Evolutionary conservation across 129 eudicot genomes (phyloP).

Genomic region (Arctium minus): DNA sequence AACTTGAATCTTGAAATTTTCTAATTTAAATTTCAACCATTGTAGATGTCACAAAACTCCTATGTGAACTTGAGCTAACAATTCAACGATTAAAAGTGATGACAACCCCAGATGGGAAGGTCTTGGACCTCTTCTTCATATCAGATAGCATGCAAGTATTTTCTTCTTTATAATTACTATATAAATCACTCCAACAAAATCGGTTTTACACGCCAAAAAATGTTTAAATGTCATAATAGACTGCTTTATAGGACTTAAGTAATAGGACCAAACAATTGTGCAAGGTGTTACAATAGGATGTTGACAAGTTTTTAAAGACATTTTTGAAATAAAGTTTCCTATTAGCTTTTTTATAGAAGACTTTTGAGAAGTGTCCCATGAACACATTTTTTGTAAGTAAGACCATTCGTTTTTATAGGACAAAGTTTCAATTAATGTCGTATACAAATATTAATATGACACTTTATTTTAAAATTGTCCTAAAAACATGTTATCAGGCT

Average conservation of each 20-base stretch:
- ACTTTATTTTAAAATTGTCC: neutral
- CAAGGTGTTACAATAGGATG: neutral
- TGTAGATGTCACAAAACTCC: slow-evolving; percentile 73
- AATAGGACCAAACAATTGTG: neutral
- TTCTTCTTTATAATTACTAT: neutral
- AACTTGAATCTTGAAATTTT: neutral
- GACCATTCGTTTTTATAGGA: neutral
- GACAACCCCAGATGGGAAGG: slow-evolving; percentile 91
- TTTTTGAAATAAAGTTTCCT: neutral
- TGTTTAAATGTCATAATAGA: neutral
- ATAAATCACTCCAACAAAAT: neutral
- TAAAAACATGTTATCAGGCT: neutral
- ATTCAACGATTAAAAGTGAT: slow-evolving; percentile 84
- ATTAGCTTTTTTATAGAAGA: neutral
- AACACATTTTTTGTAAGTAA: neutral
- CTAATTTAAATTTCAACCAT: slow-evolving; percentile 2
- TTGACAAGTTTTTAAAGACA: neutral
- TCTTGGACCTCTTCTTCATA: slow-evolving; percentile 77
- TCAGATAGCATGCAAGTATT: slow-evolving; percentile 63
- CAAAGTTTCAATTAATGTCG: neutral
- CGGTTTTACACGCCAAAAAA: neutral
- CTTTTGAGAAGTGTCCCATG: neutral
- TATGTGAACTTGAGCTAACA: slow-evolving; percentile 69
- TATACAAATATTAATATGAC: neutral
- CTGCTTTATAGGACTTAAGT: neutral